These are phyloP conservation scores for Diddensiella santjacobensis DNA, from an alignment of 805 yeast species.

Conservation along the genomic window DNA sequence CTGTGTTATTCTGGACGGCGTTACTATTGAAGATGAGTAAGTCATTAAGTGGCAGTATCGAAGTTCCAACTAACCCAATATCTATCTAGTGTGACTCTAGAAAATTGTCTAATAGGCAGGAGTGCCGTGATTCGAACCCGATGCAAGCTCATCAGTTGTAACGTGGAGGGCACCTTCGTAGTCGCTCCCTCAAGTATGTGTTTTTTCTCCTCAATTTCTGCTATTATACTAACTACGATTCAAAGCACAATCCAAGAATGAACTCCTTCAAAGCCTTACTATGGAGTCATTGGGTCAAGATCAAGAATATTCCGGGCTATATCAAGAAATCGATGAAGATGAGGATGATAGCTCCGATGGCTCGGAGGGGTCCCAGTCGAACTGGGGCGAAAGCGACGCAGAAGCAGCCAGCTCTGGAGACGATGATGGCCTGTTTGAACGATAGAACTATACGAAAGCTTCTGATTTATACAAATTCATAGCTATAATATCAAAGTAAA, in stretches of 20 bases:
- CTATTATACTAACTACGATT: constrained; percentile 14
- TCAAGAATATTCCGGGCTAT: constrained; percentile 22
- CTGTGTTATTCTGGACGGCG: constrained; percentile 71
- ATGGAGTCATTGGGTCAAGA: constrained; percentile 32
- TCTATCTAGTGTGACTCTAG: constrained; percentile 41
- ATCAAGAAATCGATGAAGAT: constrained; percentile 22
- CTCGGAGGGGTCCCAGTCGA: constrained; percentile 33
- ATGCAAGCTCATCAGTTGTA: constrained; percentile 70
- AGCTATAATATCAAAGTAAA: no score
- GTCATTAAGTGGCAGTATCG: no score
- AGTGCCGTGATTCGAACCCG: constrained; percentile 61
- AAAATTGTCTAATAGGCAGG: constrained; percentile 83
- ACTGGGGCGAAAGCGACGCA: constrained; percentile 38
- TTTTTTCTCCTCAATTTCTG: background rate
- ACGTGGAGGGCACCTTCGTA: constrained; percentile 74
- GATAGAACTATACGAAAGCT: no score
- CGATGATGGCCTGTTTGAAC: constrained; percentile 63
- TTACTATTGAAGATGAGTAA: constrained; percentile 66
- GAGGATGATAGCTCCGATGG: constrained; percentile 23
- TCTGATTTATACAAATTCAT: no score
- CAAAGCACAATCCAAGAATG: constrained; percentile 28
- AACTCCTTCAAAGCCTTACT: constrained; percentile 36
- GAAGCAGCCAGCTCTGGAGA: constrained; percentile 44
- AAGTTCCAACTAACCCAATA: background rate
- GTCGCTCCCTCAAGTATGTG: constrained; percentile 40